Evolutionary conservation across 2,329 filamentous ascomycete genomes (phyloP).

Genomic region (Clarireedia paspali): DNA sequence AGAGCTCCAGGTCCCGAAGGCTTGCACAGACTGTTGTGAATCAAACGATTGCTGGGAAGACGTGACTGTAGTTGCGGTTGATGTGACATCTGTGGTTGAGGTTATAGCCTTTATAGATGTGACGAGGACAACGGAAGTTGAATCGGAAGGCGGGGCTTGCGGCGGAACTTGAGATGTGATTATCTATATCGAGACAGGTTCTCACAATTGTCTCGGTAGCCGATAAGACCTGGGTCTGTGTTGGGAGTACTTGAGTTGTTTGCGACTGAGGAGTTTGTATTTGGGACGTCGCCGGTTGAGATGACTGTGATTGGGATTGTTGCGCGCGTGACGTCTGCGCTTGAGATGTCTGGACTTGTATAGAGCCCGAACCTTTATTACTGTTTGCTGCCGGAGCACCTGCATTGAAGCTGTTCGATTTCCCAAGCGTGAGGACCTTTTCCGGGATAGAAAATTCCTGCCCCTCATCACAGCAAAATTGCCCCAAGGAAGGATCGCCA

Average conservation of each 20-base stretch:
- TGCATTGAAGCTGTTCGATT: neutral
- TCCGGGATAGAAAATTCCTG: conserved; percentile 1
- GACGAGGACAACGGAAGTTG: neutral
- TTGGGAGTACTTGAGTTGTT: neutral
- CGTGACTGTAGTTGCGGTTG: neutral
- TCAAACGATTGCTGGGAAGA: neutral
- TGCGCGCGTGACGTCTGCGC: neutral
- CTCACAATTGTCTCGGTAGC: neutral
- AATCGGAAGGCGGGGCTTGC: neutral
- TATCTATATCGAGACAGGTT: neutral
- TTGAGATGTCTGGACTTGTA: neutral
- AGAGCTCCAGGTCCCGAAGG: neutral
- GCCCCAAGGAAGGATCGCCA: conserved; percentile 9
- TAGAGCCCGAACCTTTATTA: neutral
- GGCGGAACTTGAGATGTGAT: neutral
- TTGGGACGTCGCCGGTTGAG: neutral
- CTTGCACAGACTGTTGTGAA: neutral
- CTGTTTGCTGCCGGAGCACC: neutral
- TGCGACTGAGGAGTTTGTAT: neutral
- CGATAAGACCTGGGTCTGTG: neutral
- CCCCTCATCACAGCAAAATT: conserved; percentile 17
- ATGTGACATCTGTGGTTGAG: neutral
- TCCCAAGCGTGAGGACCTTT: conserved; percentile 11
- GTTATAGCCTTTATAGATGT: neutral
- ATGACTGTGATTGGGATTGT: neutral